Evolutionary conservation across 768 basidiomycete species (phyloP).

Genomic region (Termitomyces sp.): DNA sequence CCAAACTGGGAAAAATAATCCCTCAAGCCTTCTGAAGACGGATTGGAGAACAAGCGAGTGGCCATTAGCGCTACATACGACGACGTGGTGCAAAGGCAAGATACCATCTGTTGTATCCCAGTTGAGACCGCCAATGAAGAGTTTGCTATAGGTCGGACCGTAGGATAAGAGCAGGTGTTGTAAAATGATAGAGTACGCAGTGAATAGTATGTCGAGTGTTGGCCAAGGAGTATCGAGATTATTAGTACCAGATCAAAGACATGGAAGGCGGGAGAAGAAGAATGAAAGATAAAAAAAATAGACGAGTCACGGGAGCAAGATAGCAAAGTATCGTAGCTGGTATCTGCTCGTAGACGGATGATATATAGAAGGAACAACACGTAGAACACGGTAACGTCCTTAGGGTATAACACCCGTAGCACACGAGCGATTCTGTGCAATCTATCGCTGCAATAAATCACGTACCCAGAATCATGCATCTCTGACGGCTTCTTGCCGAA

Average conservation of each 20-base stretch:
- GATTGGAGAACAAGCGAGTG: conserved; percentile 20
- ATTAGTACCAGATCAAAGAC: conserved; percentile 23
- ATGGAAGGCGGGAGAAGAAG: conserved; percentile 13
- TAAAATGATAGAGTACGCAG: conserved; percentile 24
- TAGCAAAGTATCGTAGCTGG: conserved; percentile 30
- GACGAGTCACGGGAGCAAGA: conserved; percentile 20
- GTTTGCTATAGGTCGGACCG: conserved; percentile 57
- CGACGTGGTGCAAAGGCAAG: conserved; percentile 25
- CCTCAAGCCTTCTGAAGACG: conserved; percentile 49
- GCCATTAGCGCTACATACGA: conserved; percentile 34
- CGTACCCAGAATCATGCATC: conserved; percentile 85
- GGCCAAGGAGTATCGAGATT: conserved; percentile 18
- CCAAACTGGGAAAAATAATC: conserved; percentile 81
- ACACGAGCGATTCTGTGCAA: neutral
- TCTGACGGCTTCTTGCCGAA: conserved; percentile 64
- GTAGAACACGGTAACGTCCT: conserved; percentile 14
- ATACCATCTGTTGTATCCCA: conserved; percentile 93
- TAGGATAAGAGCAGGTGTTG: conserved; percentile 19
- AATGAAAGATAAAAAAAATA: conserved; percentile 11
- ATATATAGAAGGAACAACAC: conserved; percentile 9
- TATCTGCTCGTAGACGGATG: conserved; percentile 20
- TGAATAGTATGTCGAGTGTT: conserved; percentile 21
- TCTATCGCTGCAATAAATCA: conserved; percentile 12
- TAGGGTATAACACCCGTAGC: neutral
- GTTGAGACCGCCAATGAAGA: conserved; percentile 88